Evolutionary conservation across 2,329 filamentous ascomycete species (phyloP), one percentile per base, ranked within the genome.

Genomic region (Penicillium corylophilum): DNA sequence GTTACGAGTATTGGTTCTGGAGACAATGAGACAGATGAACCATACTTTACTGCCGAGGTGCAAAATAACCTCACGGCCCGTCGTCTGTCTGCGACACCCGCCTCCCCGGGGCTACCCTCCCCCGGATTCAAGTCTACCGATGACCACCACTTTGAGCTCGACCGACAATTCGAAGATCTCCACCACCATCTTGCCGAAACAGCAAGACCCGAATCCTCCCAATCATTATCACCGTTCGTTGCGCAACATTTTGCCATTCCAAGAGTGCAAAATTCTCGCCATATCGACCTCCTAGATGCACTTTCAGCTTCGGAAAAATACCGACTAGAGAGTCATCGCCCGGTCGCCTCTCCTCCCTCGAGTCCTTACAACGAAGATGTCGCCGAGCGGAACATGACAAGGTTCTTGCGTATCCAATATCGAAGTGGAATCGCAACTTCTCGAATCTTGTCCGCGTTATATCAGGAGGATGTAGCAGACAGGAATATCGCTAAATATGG

Each of bases 301-400:
- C 48, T 73, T n/a, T 67, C 64, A 45, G 64, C 66, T n/a, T 61
- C 65, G 1, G 68, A 73, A 43, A 64, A 63, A 5, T 57, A 65
- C 31, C 68, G 23, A 23, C 39, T 62, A 31, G 46, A 55, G 57
- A 61, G 33, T 50, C 61, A 24, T 50, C 51, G 41, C 39, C 62
- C n/a, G 55, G 39, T 55, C 13, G 48, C 60, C 9, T 54, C 69
- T 24, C 69, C 70, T 9, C 68, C 70, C 3, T 63, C 60, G 5
- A 65, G 61, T 16, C 68, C 69, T 10, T 75, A 72, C 55, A 75
- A 75, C 42, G 73, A 75, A 59, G 71, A 75, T 56, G 64, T 75
- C 46, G 73, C 73, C 5, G 73, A 75, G 52, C 70, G 73, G 22
- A 75, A 75, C 46, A 72, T 74, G 65, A 66, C 62, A 8, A 54